Conservation (phyloP, 2,329 filamentous ascomycete genomes). For the Fusarium fujikuroi region DNA sequence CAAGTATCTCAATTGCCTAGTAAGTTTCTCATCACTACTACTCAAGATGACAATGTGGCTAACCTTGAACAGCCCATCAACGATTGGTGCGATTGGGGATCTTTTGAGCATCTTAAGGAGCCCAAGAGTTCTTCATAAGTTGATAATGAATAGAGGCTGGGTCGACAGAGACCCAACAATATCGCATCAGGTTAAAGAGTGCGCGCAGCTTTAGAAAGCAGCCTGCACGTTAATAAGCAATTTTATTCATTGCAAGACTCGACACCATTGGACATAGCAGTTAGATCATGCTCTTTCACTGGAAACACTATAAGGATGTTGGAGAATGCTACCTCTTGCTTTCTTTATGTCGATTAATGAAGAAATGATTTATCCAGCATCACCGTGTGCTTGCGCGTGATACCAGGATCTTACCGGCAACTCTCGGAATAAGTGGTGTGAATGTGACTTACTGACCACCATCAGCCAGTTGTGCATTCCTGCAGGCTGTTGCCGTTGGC, state of each 20-base stretch:
- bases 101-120: constrained; percentile 40
- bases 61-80: constrained; percentile 65
- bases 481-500: background rate
- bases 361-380: constrained; percentile 24
- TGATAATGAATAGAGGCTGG: background rate
- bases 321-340: constrained; percentile 1
- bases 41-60: constrained; percentile 23
- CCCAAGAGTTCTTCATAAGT: background rate
- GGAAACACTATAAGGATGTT: background rate
- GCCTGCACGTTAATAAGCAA: constrained; percentile 20
- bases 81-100: constrained; percentile 71
- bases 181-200: background rate
- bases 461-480: background rate
- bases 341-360: constrained; percentile 29
- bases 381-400: background rate
- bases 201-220: constrained; percentile 13
- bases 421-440: background rate
- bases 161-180: background rate
- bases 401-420: background rate
- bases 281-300: constrained; percentile 14
- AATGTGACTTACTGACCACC: background rate
- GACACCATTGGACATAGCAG: constrained; percentile 45
- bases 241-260: constrained; percentile 46
- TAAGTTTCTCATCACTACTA: constrained; percentile 62
- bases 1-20: constrained; percentile 92